Percentiles rank a stretch among this genome's conserved stretches.
Evolutionary conservation across 345 rosid species (phyloP).

Genomic region (Eucalyptus fibrosa): DNA sequence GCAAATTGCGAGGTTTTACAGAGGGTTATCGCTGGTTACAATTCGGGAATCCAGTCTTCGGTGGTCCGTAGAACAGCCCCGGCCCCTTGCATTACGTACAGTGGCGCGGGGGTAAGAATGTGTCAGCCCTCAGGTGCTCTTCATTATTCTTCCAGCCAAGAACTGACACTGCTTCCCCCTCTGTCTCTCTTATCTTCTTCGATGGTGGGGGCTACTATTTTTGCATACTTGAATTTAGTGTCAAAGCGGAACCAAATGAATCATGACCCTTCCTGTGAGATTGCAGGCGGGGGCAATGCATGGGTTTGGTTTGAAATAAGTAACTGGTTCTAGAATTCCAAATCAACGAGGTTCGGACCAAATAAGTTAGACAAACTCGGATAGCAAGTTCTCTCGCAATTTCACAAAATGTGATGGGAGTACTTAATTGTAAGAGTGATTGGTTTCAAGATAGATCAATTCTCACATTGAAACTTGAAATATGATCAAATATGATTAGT

Average conservation of each 20-base stretch:
- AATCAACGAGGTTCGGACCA: not conserved
- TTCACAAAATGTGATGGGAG: not conserved
- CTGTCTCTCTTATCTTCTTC: not conserved
- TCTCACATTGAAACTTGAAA: too few species aligned
- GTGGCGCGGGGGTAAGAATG: not conserved
- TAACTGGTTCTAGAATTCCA: not conserved
- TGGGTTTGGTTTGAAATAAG: not conserved
- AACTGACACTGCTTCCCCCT: not conserved
- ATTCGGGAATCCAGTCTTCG: not conserved
- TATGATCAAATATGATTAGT: not conserved
- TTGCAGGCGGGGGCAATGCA: not conserved
- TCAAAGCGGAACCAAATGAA: not conserved
- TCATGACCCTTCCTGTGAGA: not conserved
- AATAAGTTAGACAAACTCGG: not conserved
- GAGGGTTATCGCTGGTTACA: not conserved
- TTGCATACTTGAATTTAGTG: not conserved
- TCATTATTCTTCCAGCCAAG: not conserved
- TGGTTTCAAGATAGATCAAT: not conserved
- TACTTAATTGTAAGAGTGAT: not conserved
- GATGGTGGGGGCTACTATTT: not conserved
- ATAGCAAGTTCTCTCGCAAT: not conserved
- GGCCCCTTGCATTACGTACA: not conserved
- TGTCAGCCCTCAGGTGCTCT: not conserved
- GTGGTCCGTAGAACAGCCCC: not conserved
- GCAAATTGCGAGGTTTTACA: not conserved